These are phyloP conservation scores for Scutellaria galericulata DNA, from an alignment of 257 asterid species.

Conservation along the genomic window DNA sequence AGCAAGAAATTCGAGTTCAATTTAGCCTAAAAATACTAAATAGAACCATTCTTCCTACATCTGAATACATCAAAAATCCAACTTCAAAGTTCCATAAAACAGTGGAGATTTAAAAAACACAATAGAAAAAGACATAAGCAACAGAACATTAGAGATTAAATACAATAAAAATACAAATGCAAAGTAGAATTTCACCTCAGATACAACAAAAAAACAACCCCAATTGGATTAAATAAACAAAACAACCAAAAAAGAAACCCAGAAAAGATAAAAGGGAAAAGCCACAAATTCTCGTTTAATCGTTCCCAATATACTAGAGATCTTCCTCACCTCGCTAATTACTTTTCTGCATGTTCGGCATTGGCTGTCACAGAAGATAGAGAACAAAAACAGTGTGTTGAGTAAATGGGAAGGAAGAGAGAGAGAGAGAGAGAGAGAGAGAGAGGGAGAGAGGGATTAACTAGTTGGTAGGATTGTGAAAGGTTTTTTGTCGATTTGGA, in stretches of 20 bases:
- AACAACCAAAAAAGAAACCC: not conserved
- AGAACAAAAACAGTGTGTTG: constrained; percentile 23
- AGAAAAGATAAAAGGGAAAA: not conserved
- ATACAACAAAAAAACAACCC: constrained; percentile 11
- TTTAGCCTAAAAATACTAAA: constrained; percentile 22
- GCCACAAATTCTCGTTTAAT: not conserved
- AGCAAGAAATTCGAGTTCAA: constrained; percentile 9
- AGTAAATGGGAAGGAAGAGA: constrained; percentile 17
- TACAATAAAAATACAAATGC: not conserved
- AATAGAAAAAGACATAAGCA: constrained; percentile 3
- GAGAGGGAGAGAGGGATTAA: constrained; percentile 27
- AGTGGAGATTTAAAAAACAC: not conserved
- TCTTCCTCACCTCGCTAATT: constrained; percentile 43
- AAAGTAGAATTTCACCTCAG: constrained; percentile 9
- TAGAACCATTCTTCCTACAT: constrained; percentile 13
- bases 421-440: constrained; percentile 30
- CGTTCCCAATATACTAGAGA: constrained; percentile 13
- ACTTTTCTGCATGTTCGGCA: constrained; percentile 36
- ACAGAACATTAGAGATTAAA: constrained; percentile 16
- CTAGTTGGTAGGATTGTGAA: constrained; percentile 41
- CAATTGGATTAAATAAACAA: constrained; percentile 31
- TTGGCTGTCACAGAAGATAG: constrained; percentile 32
- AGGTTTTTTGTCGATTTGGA: constrained; percentile 41
- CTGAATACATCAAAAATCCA: constrained; percentile 30
- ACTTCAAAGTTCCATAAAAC: not conserved